These are phyloP conservation scores for Papilionanthe hybrid DNA, from an alignment of 116 monocot species.

Conservation along the genomic window DNA sequence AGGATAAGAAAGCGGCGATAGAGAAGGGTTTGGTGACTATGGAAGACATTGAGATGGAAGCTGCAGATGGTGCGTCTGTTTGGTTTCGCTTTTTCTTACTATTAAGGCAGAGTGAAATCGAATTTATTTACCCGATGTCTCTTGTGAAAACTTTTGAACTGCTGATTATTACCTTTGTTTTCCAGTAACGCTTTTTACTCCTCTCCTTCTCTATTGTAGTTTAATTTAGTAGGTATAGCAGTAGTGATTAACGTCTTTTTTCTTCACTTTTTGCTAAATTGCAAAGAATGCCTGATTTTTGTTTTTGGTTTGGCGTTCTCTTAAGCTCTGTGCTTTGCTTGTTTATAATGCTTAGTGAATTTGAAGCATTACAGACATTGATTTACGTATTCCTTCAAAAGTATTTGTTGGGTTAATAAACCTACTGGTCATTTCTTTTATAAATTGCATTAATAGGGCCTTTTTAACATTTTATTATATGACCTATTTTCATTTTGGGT, in stretches of 20 bases:
- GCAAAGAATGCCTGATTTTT: neutral
- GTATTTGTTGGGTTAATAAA: neutral
- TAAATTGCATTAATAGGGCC: neutral
- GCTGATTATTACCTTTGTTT: neutral
- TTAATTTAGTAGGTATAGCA: neutral
- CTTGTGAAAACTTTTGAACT: neutral
- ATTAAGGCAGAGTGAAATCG: neutral
- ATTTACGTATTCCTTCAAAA: neutral
- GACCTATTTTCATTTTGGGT: neutral
- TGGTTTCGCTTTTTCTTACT: neutral
- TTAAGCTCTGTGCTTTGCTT: neutral
- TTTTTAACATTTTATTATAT: neutral
- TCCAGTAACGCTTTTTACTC: neutral
- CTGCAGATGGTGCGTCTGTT: constrained; percentile 45
- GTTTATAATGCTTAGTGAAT: neutral
- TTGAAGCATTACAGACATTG: neutral
- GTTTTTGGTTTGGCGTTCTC: neutral
- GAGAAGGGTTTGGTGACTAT: constrained; percentile 70
- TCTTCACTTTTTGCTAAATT: neutral
- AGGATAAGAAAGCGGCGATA: constrained; percentile 83
- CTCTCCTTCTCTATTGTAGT: neutral
- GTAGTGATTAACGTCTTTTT: neutral
- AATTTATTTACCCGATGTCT: neutral
- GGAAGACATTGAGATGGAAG: constrained; percentile 85
- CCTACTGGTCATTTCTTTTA: neutral